Evolutionary conservation across 2,329 filamentous ascomycete species (phyloP).

Genomic region (Colletotrichum lini): DNA sequence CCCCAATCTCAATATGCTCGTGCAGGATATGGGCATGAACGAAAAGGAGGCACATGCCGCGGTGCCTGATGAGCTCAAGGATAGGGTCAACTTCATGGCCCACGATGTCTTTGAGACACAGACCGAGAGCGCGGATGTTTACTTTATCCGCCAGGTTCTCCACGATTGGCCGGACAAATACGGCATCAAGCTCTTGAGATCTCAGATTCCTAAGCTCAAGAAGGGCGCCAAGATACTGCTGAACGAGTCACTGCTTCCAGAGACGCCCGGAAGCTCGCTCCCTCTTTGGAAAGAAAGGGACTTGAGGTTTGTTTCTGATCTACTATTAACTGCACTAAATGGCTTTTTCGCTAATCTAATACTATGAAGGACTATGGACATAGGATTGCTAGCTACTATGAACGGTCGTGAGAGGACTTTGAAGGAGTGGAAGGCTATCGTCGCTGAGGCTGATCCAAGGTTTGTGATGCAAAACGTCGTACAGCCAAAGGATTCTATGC

Average conservation of each 20-base stretch:
- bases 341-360: not conserved
- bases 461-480: not conserved
- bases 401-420: constrained; percentile 9
- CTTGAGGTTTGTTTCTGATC: not conserved
- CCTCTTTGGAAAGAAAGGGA: constrained; percentile 7
- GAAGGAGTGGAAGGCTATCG: constrained; percentile 1
- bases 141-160: constrained; percentile 58
- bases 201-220: constrained; percentile 54
- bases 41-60: constrained; percentile 27
- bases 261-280: constrained; percentile 1
- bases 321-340: not conserved
- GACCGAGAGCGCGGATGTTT: constrained; percentile 51
- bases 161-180: constrained; percentile 61
- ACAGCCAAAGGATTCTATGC: not conserved
- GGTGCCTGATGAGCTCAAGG: constrained; percentile 32
- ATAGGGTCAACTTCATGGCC: constrained; percentile 29
- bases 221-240: constrained; percentile 48
- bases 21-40: constrained; percentile 51
- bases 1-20: constrained; percentile 47
- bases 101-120: constrained; percentile 43
- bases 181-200: constrained; percentile 48
- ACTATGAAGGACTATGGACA: not conserved
- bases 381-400: constrained; percentile 6
- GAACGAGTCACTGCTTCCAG: constrained; percentile 25
- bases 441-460: constrained; percentile 4